These are phyloP conservation scores for Vitis hybrid DNA, from an alignment of 177 flowering plant genomes.

Conservation along the genomic window DNA sequence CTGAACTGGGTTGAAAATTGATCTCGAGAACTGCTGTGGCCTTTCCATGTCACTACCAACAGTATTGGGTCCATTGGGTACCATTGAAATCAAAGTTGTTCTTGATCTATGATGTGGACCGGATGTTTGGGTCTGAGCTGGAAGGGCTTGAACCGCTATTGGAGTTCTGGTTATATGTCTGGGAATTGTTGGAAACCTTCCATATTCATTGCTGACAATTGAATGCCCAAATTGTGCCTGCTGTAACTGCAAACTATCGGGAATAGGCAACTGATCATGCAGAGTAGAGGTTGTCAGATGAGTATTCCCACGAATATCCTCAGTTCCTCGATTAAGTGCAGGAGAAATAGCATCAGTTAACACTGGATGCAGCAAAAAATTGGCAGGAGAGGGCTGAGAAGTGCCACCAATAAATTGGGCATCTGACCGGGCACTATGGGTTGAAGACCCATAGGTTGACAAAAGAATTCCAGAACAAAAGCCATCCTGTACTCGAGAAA, in stretches of 20 bases:
- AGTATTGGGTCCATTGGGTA: conserved; percentile 19
- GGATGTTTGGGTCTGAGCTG: conserved; percentile 42
- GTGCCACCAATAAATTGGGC: conserved; percentile 14
- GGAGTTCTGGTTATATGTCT: conserved; percentile 50
- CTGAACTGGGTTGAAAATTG: conserved; percentile 16
- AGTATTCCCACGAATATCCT: conserved; percentile 16
- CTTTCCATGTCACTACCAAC: conserved; percentile 26
- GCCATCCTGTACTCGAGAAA: conserved; percentile 27
- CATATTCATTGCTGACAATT: conserved; percentile 30
- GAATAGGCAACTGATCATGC: conserved; percentile 26
- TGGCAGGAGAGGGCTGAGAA: conserved; percentile 18
- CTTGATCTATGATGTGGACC: conserved; percentile 32
- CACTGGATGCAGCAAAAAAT: conserved; percentile 29
- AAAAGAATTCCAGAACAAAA: conserved; percentile 43
- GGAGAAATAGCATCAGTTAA: conserved; percentile 50
- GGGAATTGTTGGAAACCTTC: conserved; percentile 32
- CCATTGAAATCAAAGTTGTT: conserved; percentile 17
- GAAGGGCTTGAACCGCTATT: conserved; percentile 68
- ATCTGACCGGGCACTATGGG: conserved; percentile 21
- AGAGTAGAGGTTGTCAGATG: conserved; percentile 17
- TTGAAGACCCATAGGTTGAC: conserved; percentile 16
- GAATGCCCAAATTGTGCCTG: conserved; percentile 31
- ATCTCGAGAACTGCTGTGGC: conserved; percentile 33
- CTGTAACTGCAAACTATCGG: conserved; percentile 35
- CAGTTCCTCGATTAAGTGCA: conserved; percentile 34